Evolutionary conservation across 352 stramenopile genomes (phyloP).

Genomic region (Pythium aquatile): DNA sequence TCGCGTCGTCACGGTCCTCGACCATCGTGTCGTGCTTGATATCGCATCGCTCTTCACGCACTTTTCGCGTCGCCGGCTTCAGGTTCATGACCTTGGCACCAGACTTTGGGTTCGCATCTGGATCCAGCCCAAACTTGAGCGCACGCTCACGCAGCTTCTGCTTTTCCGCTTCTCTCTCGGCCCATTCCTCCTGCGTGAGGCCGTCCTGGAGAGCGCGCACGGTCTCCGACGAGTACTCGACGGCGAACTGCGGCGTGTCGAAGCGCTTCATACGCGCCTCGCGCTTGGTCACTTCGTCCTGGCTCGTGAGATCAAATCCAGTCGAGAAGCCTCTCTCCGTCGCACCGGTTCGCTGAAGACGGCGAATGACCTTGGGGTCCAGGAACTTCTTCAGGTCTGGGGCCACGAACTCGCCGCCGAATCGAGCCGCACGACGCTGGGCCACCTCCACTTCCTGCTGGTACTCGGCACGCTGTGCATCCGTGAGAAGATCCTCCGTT

Average conservation of each 20-base stretch:
- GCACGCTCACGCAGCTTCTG: slow-evolving; percentile 65
- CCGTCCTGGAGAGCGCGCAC: slow-evolving; percentile 57
- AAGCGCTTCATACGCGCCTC: slow-evolving; percentile 81
- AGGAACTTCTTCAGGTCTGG: slow-evolving; percentile 77
- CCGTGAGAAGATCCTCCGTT: slow-evolving; percentile 54
- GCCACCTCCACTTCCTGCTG: slow-evolving; percentile 40
- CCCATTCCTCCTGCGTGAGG: slow-evolving; percentile 74
- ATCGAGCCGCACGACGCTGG: slow-evolving; percentile 57
- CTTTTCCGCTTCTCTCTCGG: slow-evolving; percentile 51
- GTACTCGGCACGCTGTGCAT: slow-evolving; percentile 51
- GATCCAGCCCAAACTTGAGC: slow-evolving; percentile 66
- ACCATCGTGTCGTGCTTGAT: slow-evolving; percentile 37
- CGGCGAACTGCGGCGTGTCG: slow-evolving; percentile 67
- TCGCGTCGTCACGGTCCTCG: slow-evolving; percentile 56
- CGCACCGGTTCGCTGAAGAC: slow-evolving; percentile 67
- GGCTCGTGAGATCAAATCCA: slow-evolving; percentile 67
- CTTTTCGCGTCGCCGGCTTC: slow-evolving; percentile 47
- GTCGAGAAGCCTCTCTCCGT: slow-evolving; percentile 63
- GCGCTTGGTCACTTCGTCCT: slow-evolving; percentile 63
- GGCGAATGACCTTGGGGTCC: slow-evolving; percentile 71
- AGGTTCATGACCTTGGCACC: slow-evolving; percentile 28
- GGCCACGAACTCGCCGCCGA: slow-evolving; percentile 57
- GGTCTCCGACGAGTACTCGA: slow-evolving; percentile 65
- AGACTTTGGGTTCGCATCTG: slow-evolving; percentile 36
- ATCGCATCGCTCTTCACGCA: slow-evolving; percentile 61